Evolutionary conservation across 116 monocot species (phyloP), one percentile per base, ranked within the genome.

Genomic region (Phalaenopsis hybrid): DNA sequence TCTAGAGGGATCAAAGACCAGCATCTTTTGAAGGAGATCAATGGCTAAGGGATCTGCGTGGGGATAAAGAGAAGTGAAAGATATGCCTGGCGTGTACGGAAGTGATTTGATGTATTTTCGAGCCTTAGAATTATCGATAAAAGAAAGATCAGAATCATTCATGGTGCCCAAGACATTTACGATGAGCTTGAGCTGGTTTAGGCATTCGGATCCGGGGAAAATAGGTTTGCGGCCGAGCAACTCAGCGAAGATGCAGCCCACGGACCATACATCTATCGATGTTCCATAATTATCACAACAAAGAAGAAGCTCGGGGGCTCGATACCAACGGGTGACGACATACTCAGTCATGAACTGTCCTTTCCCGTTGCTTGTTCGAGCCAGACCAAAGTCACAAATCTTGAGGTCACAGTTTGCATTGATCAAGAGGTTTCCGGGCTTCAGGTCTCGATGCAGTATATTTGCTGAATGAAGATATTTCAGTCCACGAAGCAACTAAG

Each of bases 241-340:
- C 81, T 87, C 87, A 1, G 87, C 87, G 63, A 87, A 87, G 61
- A 87, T 87, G 78, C 87, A 87, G 17, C 87, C 87, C 15, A 87
- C 87, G 1, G 87, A 87, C 87, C 87, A 87, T 8, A 87, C 84
- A 81, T 87, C 87, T 59, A 87, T 84, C 4, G 87, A 84, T 6
- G 87, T 87, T 23, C 84, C 84, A 70, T 87, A 87, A 65, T 82
- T 79, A 16, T 84, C 87, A 34, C 87, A 87, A 78, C 87, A 87
- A n/a, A 87, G 72, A 8, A 87, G 87, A 13, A 87, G 75, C 73
- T 87, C 87, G 1, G 87, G 87, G 48, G 87, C 84, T 48, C 87
- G 77, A 81, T 87, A 87, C 87, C 87, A 87, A 6, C 87, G 78
- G 23, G 87, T 87, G 44, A 87, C 87, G 43, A 87, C 87, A 74